Evolutionary conservation across 805 yeast species (phyloP).

Genomic region (Nakazawaea wickerhamii): DNA sequence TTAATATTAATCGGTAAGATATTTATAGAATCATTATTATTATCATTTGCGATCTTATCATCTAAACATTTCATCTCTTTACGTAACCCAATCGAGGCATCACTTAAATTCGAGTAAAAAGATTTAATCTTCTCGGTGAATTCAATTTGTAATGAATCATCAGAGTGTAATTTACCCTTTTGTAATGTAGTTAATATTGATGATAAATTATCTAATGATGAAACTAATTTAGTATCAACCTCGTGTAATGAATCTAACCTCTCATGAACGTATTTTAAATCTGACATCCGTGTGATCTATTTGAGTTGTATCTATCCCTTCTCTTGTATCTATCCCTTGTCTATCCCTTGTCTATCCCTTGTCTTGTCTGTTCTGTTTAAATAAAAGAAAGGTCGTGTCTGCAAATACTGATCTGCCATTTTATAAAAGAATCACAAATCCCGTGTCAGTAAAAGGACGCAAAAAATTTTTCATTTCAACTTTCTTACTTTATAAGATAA

Average conservation of each 20-base stretch:
- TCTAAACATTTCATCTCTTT: constrained; percentile 64
- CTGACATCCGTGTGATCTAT: constrained; percentile 5
- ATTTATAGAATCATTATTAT: constrained; percentile 23
- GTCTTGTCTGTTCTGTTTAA: neutral
- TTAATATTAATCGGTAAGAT: constrained; percentile 59
- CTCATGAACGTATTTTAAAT: constrained; percentile 34
- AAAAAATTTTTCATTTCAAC: constrained; percentile 2
- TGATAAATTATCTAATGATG: constrained; percentile 45
- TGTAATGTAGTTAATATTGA: constrained; percentile 37
- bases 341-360: neutral
- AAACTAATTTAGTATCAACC: constrained; percentile 46
- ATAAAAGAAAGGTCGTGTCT: constrained; percentile 13
- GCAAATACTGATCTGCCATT: neutral
- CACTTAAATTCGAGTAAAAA: constrained; percentile 52
- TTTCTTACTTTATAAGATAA: neutral
- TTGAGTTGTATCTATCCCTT: no score
- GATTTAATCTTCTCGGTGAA: constrained; percentile 39
- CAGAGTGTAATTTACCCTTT: constrained; percentile 23
- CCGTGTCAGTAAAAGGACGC: constrained; percentile 3
- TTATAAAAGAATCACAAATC: no score
- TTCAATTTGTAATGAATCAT: constrained; percentile 19
- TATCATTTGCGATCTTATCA: constrained; percentile 46
- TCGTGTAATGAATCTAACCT: constrained; percentile 47
- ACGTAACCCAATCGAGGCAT: constrained; percentile 54
- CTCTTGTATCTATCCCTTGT: neutral